phyloP scores from a whole-genome alignment of 2,329 filamentous ascomycete genomes.

The Reticulascus tulasneorum region DNA sequence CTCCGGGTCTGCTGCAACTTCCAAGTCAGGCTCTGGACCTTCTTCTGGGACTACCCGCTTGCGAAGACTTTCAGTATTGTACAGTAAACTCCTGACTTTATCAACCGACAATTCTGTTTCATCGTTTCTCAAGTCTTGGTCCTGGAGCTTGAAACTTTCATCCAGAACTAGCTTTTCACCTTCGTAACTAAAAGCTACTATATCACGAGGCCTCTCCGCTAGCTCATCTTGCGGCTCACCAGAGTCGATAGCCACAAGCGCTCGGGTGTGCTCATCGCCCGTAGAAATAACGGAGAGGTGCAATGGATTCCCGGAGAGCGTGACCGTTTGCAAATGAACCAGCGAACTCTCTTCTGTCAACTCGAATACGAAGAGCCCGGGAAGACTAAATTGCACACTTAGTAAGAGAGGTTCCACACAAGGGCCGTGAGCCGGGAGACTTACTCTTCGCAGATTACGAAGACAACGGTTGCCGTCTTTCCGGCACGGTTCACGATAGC shows the following conservation, averaged over 20 bases:
- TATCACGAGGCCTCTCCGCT: no score
- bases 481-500: conserved; percentile 16
- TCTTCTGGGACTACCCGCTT: conserved; percentile 31
- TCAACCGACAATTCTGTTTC: conserved; percentile 30
- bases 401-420: conserved; percentile 8
- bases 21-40: no score
- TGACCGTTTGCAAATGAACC: conserved; percentile 43
- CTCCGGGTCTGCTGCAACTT: no score
- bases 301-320: conserved; percentile 62
- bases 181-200: no score
- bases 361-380: conserved; percentile 64
- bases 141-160: conserved; percentile 4
- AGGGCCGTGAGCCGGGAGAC: conserved; percentile 21
- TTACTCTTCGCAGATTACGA: conserved; percentile 41
- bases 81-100: conserved; percentile 39
- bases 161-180: no score
- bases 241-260: conserved; percentile 39
- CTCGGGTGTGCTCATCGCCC: conserved; percentile 17
- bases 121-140: conserved; percentile 5
- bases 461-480: conserved; percentile 19
- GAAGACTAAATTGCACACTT: conserved; percentile 35
- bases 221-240: no score
- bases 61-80: conserved; percentile 43
- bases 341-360: conserved; percentile 46
- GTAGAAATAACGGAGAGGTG: conserved; percentile 36